Conservation (phyloP, 176 grass and related monocot species). For the Bonia amplexicaulis region DNA sequence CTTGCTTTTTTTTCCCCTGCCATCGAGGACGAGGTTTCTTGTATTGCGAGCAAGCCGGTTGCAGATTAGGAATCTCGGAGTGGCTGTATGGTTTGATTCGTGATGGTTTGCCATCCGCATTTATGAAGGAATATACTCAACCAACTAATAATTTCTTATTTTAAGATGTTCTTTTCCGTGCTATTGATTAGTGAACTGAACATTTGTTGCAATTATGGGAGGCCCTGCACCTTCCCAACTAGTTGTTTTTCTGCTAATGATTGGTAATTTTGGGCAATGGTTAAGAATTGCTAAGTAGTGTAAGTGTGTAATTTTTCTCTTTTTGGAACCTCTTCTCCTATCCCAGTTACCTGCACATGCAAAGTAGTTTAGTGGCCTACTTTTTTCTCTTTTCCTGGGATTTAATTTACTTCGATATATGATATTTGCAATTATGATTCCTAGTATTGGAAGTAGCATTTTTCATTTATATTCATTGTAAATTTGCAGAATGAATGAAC, state of each 20-base stretch:
- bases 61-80: slow-evolving; percentile 9
- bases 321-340: not conserved
- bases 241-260: not conserved
- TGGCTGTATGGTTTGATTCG: slow-evolving; percentile 11
- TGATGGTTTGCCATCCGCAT: slow-evolving; percentile 19
- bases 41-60: slow-evolving; percentile 5
- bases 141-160: not conserved
- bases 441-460: not conserved
- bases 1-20: not conserved
- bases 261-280: not conserved
- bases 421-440: not conserved
- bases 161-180: slow-evolving; percentile 21
- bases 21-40: not conserved
- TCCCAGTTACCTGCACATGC: not conserved
- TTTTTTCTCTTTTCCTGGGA: not conserved
- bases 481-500: not conserved
- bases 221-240: not conserved
- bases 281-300: not conserved
- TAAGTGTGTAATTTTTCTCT: not conserved
- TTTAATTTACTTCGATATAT: not conserved
- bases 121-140: slow-evolving; percentile 36
- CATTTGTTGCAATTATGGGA: not conserved
- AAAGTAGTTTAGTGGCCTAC: not conserved
- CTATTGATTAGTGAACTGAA: not conserved
- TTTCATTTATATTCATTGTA: not conserved